Conservation (phyloP, 2,329 filamentous ascomycete species). For the Fusarium scirpi region DNA sequence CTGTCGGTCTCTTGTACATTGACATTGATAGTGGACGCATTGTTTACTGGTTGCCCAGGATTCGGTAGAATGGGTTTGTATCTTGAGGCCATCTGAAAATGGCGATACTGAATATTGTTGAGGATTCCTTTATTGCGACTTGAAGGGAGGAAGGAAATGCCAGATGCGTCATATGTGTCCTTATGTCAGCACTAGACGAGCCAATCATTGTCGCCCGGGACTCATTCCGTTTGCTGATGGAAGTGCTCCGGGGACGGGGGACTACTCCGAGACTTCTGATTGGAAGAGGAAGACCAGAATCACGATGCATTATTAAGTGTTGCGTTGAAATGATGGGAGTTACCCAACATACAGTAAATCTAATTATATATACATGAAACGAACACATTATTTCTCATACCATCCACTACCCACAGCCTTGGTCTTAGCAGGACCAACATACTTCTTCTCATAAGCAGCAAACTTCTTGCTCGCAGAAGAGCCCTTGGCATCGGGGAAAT, state of each 20-base stretch:
- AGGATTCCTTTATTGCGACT: neutral
- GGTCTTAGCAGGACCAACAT: constrained; percentile 21
- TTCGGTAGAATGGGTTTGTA: neutral
- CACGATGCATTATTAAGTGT: too few relatives aligned
- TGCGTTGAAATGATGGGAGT: too few relatives aligned
- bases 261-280: neutral
- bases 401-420: constrained; percentile 18
- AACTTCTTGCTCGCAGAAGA: constrained; percentile 12
- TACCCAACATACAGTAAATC: too few relatives aligned
- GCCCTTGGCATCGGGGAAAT: constrained; percentile 26
- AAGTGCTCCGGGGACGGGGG: neutral
- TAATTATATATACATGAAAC: too few relatives aligned
- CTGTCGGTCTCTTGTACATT: neutral
- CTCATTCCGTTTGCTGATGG: too few relatives aligned
- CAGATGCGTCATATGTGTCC: too few relatives aligned
- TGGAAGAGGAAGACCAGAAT: neutral
- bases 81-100: neutral
- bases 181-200: too few relatives aligned
- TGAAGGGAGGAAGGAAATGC: neutral
- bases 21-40: neutral
- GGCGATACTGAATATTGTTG: neutral
- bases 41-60: neutral
- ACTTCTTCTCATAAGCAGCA: constrained; percentile 23
- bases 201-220: too few relatives aligned
- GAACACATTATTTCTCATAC: constrained; percentile 3